Conservation (phyloP, 2,329 filamentous ascomycete genomes). For the Tolypocladium album region DNA sequence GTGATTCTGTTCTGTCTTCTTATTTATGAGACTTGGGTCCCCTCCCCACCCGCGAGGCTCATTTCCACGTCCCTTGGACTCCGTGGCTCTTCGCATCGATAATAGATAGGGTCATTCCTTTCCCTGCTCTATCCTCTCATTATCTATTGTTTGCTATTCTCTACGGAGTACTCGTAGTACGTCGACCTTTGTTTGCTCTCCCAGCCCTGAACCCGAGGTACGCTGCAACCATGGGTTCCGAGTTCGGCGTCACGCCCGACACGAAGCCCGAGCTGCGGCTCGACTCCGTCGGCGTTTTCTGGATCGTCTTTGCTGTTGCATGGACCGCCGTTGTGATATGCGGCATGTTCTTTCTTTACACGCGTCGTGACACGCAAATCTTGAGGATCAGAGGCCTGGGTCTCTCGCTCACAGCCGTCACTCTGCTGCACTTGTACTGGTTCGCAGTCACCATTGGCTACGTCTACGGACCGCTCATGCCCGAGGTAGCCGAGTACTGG, state of each 20-base stretch:
- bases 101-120: background rate
- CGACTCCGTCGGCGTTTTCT: constrained; percentile 30
- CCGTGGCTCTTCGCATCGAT: background rate
- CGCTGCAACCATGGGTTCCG: constrained; percentile 15
- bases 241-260: constrained; percentile 19
- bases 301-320: constrained; percentile 20
- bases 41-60: background rate
- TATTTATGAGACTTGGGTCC: background rate
- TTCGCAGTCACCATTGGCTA: constrained; percentile 27
- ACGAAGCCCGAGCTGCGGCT: constrained; percentile 20
- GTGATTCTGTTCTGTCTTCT: background rate
- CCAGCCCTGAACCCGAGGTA: background rate
- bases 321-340: constrained; percentile 28
- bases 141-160: background rate
- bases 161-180: background rate
- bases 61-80: background rate
- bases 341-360: constrained; percentile 29
- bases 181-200: background rate
- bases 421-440: constrained; percentile 32
- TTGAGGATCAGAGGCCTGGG: constrained; percentile 28
- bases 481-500: constrained; percentile 50
- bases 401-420: constrained; percentile 28
- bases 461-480: constrained; percentile 26
- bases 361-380: constrained; percentile 27
- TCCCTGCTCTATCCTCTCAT: background rate